phyloP scores from a whole-genome alignment of 495 filamentous ascomycete genomes.

The Penicillium goetzii region DNA sequence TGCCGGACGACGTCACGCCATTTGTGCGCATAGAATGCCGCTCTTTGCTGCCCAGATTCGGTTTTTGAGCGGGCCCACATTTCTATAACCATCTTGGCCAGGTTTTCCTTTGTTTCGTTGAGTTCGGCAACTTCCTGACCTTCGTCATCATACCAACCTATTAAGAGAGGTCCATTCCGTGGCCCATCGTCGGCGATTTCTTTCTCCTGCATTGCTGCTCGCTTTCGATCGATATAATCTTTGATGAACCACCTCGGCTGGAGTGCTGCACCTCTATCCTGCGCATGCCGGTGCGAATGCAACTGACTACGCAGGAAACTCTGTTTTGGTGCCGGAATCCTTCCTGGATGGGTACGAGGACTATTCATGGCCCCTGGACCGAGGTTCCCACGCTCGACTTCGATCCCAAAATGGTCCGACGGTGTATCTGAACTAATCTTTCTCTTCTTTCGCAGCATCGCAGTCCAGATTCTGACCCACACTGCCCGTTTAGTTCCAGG shows the following conservation, averaged over 20 bases:
- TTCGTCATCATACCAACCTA: constrained; percentile 17
- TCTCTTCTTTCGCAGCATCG: background rate
- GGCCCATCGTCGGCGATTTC: background rate
- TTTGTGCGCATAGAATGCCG: constrained; percentile 11
- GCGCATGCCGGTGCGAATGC: background rate
- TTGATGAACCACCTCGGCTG: constrained; percentile 12
- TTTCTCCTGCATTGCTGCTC: background rate
- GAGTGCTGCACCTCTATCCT: constrained; percentile 4
- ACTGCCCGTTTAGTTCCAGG: background rate
- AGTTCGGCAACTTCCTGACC: constrained; percentile 10
- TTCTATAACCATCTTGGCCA: constrained; percentile 8
- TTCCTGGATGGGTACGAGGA: background rate
- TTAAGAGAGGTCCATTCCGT: constrained; percentile 1
- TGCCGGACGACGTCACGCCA: constrained; percentile 9
- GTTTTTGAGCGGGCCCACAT: background rate
- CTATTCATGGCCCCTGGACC: background rate
- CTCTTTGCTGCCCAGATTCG: background rate
- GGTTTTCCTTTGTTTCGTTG: constrained; percentile 3
- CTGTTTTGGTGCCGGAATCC: background rate
- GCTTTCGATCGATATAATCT: constrained; percentile 12
- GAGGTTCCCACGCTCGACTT: constrained; percentile 1
- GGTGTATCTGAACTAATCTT: no score
- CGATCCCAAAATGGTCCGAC: background rate
- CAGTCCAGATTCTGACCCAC: background rate
- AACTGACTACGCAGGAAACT: background rate